phyloP scores from a whole-genome alignment of 176 grass and related monocot species.

The Oryza meyeriana region DNA sequence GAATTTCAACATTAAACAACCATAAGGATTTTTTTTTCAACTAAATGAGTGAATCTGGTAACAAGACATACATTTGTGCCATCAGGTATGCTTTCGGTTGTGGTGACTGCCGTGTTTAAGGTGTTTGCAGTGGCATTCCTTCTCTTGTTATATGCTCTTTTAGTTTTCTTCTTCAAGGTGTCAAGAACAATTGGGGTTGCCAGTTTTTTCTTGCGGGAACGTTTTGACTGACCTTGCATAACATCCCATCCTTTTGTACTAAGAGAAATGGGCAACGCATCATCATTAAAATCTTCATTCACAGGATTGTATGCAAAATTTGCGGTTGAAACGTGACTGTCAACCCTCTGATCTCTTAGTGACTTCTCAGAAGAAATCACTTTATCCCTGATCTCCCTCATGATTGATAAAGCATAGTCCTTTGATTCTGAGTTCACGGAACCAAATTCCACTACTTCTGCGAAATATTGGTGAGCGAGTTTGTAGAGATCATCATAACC shows the following conservation, averaged over 20 bases:
- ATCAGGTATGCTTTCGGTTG: conserved; percentile 37
- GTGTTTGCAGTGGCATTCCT: conserved; percentile 63
- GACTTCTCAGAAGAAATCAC: conserved; percentile 80
- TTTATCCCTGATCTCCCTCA: conserved; percentile 77
- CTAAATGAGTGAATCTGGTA: conserved; percentile 16
- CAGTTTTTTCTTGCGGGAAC: conserved; percentile 68
- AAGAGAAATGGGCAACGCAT: conserved; percentile 56
- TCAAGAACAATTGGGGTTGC: conserved; percentile 58
- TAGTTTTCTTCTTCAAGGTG: conserved; percentile 79
- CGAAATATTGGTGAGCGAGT: conserved; percentile 59
- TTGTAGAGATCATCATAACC: conserved; percentile 79
- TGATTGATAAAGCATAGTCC: conserved; percentile 66
- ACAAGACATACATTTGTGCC: conserved; percentile 47
- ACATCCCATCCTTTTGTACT: conserved; percentile 78
- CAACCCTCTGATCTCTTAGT: conserved; percentile 71
- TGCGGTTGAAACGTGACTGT: conserved; percentile 54
- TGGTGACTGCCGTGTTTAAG: conserved; percentile 14
- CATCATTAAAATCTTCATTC: conserved; percentile 83
- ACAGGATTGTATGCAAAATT: conserved; percentile 79
- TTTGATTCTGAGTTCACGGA: conserved; percentile 56
- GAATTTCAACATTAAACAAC: conserved; percentile 3
- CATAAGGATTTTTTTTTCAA: not conserved
- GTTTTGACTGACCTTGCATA: conserved; percentile 53
- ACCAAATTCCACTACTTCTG: conserved; percentile 76
- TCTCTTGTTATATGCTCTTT: conserved; percentile 60